Evolutionary conservation across 176 grass and related monocot species (phyloP).

Genomic region (Paspalum vaginatum): DNA sequence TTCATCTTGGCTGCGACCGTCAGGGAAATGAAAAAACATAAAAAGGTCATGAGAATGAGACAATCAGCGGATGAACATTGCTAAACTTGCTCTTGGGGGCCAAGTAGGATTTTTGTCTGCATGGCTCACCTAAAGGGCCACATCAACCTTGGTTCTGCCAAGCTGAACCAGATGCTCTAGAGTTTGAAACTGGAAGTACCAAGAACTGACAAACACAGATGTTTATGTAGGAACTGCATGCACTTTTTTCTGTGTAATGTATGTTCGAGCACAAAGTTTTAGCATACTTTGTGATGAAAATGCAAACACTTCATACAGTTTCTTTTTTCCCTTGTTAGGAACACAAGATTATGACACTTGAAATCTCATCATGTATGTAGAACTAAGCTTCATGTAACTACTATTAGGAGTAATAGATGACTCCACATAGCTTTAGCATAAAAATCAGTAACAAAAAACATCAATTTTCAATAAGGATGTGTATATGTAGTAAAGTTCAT

Average conservation of each 20-base stretch:
- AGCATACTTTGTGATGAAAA: not conserved
- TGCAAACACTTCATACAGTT: not conserved
- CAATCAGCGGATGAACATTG: not conserved
- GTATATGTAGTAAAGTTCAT: no score
- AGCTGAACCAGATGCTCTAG: not conserved
- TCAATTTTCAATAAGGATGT: no score
- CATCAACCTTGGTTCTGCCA: not conserved
- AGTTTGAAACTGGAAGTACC: not conserved
- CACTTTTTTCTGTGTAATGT: not conserved
- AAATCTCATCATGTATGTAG: not conserved
- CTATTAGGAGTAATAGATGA: not conserved
- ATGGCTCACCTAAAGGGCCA: not conserved
- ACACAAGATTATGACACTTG: not conserved
- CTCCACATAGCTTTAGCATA: not conserved
- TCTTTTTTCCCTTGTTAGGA: not conserved
- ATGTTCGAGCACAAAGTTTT: not conserved
- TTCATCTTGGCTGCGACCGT: constrained; percentile 57
- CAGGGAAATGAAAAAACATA: not conserved
- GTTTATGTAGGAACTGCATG: not conserved
- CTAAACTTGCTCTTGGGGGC: not conserved
- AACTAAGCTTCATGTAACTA: not conserved
- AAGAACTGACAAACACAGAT: not conserved
- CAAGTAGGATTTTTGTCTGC: not conserved
- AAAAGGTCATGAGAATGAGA: not conserved
- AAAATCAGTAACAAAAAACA: no score